These are phyloP conservation scores for Sequoia sempervirens DNA, from an alignment of 75 land plant species.

Conservation along the genomic window DNA sequence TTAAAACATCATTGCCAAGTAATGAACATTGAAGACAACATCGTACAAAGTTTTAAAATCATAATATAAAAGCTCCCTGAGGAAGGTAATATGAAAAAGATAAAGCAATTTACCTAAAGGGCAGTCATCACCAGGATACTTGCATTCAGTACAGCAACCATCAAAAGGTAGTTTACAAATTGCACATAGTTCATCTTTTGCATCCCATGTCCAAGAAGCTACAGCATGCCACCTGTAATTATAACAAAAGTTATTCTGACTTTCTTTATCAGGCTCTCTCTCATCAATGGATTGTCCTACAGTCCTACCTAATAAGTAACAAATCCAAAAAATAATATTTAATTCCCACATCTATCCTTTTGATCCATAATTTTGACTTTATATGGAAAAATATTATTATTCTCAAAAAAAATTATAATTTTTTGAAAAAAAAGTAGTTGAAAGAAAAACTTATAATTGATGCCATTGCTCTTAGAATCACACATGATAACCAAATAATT, in stretches of 20 bases:
- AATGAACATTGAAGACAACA: neutral
- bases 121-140: slow-evolving; percentile 94
- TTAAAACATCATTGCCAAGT: neutral
- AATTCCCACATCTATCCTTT: neutral
- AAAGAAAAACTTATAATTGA: neutral
- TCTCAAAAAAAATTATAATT: too few species aligned
- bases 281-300: neutral
- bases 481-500: neutral
- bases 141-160: slow-evolving; percentile 97
- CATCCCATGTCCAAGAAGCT: slow-evolving; percentile 99
- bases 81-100: neutral
- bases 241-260: neutral
- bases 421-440: neutral
- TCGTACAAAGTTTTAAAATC: neutral
- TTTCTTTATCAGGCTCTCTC: neutral
- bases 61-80: neutral
- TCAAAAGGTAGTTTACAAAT: slow-evolving; percentile 97
- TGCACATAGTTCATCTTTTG: slow-evolving; percentile 96
- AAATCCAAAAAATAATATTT: neutral
- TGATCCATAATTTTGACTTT: neutral
- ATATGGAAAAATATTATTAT: neutral
- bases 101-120: slow-evolving; percentile 55
- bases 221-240: slow-evolving; percentile 89
- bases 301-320: neutral
- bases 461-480: neutral